Base-by-base conservation (phyloP, 1,284 basidiomycete species). In the Pseudozyma tsukubaensis region DNA sequence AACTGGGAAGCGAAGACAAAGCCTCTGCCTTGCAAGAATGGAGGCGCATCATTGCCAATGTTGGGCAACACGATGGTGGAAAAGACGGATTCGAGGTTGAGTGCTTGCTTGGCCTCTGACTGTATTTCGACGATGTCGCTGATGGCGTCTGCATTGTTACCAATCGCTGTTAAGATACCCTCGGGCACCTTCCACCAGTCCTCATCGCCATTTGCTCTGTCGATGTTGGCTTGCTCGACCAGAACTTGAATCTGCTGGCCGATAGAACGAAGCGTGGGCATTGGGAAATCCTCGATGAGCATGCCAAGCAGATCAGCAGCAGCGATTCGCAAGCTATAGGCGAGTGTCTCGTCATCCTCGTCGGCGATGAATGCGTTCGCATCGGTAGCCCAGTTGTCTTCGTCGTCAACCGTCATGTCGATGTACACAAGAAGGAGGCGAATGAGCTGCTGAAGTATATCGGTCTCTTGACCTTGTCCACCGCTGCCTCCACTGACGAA, bases 1-100 rank as follows among this genome's bases (percentile, higher is more conserved):
- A 91, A 97, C 83, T 95, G 92, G 78, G 93, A 94, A 0, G 94
- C 94, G 80, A 98, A 96, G 42, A 98, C 93, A 71, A 98, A 97
- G 2, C 91, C 92, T 59, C 96, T 89, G 10, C 96, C 97, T 85
- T 97, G 94, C 50, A 99, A 86, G 88, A 97, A 97, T 0, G 94
- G 92, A 55, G 53, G 32, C 8, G 42, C 85, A 87, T 56, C 75
- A 91, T 91, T 89, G 42, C 85, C 86, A 19, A 98, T 87, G 47
- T 94, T 87, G 16, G 90, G 89, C 6, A 94, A 92, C 42, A 98
- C 89, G 56, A 96, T 89, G 68, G 90, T 89, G 19, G 89, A 86
- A 55, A 98, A 90, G 40, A 97, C 86, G 58, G 87, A 87, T 58
- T 91, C 90, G 24, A 97, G 88, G 80, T 96, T 91, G 53, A 97